phyloP scores from a whole-genome alignment of 129 eudicot species.

The Silybum marianum region DNA sequence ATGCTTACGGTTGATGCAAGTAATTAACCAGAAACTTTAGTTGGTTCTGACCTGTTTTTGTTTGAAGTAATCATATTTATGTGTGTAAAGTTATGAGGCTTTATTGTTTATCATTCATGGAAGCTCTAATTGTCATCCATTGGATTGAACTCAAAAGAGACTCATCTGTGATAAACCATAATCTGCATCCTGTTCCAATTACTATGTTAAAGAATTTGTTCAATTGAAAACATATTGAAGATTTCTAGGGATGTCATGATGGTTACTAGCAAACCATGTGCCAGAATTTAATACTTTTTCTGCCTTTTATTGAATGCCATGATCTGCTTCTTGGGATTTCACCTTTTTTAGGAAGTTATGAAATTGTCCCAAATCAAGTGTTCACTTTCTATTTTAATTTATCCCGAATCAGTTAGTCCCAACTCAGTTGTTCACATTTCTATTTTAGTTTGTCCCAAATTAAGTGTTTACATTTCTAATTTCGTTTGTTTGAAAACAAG shows the following conservation, averaged over 20 bases:
- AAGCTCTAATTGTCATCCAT: background rate
- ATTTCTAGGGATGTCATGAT: background rate
- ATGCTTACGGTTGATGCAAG: background rate
- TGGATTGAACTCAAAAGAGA: background rate
- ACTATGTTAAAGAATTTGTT: background rate
- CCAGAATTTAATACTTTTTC: background rate
- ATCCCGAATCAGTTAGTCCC: too few relatives aligned
- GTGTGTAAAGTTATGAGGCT: background rate
- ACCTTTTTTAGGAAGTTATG: background rate
- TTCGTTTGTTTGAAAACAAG: too few relatives aligned
- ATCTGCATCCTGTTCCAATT: background rate
- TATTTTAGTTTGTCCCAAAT: too few relatives aligned
- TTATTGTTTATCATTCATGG: background rate
- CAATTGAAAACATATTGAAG: background rate
- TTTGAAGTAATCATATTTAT: too few relatives aligned
- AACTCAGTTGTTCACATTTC: background rate
- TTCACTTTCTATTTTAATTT: background rate
- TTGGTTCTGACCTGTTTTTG: background rate
- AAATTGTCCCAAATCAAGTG: too few relatives aligned
- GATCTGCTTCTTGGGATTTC: background rate
- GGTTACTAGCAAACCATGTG: background rate
- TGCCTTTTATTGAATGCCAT: background rate
- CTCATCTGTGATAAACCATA: background rate
- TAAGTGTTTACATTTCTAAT: background rate
- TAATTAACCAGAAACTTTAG: background rate